phyloP scores from a whole-genome alignment of 2,329 filamentous ascomycete genomes.

The Phialemonium atrogriseum region DNA sequence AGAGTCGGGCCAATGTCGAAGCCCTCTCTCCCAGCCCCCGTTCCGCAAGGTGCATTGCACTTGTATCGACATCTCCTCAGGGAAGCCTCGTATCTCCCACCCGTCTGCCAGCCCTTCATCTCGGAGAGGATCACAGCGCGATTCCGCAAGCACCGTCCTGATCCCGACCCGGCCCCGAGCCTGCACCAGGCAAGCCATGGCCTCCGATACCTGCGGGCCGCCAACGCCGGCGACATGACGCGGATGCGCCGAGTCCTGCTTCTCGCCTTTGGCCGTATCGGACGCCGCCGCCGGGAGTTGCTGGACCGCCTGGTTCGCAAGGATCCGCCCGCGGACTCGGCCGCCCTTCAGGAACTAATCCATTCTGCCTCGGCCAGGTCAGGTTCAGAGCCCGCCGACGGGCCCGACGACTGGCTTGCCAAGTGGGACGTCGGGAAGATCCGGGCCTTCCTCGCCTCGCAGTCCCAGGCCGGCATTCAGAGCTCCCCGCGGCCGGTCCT shows the following conservation, averaged over 20 bases:
- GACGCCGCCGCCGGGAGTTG: slow-evolving; percentile 41
- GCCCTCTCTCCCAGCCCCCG: not conserved
- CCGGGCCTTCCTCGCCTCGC: slow-evolving; percentile 29
- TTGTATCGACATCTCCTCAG: slow-evolving; percentile 53
- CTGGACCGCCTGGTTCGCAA: slow-evolving; percentile 27
- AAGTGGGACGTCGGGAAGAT: slow-evolving; percentile 42
- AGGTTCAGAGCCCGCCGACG: slow-evolving; percentile 1
- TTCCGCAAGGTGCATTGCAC: slow-evolving; percentile 20
- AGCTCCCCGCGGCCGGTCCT: slow-evolving; percentile 17
- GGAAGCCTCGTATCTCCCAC: slow-evolving; percentile 51
- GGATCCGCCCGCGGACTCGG: slow-evolving; percentile 29
- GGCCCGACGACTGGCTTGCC: slow-evolving; percentile 32
- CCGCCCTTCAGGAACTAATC: slow-evolving; percentile 28
- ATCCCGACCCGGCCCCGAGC: slow-evolving; percentile 16
- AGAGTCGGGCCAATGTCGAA: too few species aligned
- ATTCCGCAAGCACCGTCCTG: slow-evolving; percentile 33
- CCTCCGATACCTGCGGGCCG: slow-evolving; percentile 42
- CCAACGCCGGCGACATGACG: slow-evolving; percentile 39
- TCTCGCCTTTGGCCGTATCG: slow-evolving; percentile 43
- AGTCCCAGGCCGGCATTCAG: slow-evolving; percentile 23
- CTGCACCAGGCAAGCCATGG: slow-evolving; percentile 30
- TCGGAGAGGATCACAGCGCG: slow-evolving; percentile 31
- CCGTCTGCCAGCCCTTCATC: slow-evolving; percentile 36
- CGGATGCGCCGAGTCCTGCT: slow-evolving; percentile 40
- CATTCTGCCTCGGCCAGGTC: slow-evolving; percentile 5